These are phyloP conservation scores for Fusarium heterosporum DNA, from an alignment of 2,329 filamentous ascomycete genomes.

Conservation along the genomic window DNA sequence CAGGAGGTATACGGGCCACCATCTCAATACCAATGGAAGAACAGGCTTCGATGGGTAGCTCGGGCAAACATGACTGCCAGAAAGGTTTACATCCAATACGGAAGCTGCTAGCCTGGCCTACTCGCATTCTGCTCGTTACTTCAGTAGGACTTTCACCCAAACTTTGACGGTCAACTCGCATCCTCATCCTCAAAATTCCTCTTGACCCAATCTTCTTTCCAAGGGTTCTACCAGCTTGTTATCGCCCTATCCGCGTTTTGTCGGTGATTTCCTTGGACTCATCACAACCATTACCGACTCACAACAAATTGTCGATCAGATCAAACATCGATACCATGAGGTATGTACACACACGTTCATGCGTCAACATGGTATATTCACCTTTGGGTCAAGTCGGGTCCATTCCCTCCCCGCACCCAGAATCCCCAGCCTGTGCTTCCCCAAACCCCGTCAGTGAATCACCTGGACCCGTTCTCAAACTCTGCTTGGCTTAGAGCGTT, in stretches of 20 bases:
- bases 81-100: neutral
- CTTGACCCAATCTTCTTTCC: slow-evolving; percentile 5
- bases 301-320: neutral
- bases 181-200: slow-evolving; percentile 3
- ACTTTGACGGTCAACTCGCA: slow-evolving; percentile 3
- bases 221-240: neutral
- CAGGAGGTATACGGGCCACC: no score
- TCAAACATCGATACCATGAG: slow-evolving; percentile 25
- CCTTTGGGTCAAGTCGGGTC: neutral
- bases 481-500: slow-evolving; percentile 22
- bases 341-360: slow-evolving; percentile 25
- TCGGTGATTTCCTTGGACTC: neutral
- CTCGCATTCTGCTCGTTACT: neutral
- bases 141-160: neutral
- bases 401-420: slow-evolving; percentile 31
- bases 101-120: neutral
- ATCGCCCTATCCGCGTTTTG: neutral
- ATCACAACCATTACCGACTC: neutral
- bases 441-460: slow-evolving; percentile 31
- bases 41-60: neutral
- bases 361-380: neutral
- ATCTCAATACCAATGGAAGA: no score
- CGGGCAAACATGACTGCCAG: slow-evolving; percentile 5
- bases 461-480: slow-evolving; percentile 27
- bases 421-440: slow-evolving; percentile 8